A percentile compares a stretch with the other conserved stretches of the same genome.
Evolutionary conservation across 2,329 filamentous ascomycete species (phyloP).

Genomic region (Alternaria metachromatica): DNA sequence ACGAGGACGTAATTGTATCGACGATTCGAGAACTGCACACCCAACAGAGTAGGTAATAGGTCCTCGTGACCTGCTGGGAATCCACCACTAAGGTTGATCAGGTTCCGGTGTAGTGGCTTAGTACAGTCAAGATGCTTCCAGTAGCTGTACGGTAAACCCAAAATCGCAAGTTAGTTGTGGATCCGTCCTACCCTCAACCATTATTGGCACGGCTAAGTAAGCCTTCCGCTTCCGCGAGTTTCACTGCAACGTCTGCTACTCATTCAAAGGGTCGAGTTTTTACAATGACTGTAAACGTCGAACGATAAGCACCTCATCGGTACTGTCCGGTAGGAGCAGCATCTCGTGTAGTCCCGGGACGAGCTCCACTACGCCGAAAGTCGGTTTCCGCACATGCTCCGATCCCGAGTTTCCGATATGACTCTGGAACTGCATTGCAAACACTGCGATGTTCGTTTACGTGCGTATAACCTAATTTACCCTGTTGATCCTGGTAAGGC

Average conservation of each 20-base stretch:
- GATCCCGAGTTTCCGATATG: constrained; percentile 9
- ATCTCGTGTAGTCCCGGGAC: constrained; percentile 19
- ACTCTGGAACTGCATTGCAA: constrained; percentile 14
- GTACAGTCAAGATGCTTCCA: constrained; percentile 26
- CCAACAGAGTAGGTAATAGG: constrained; percentile 22
- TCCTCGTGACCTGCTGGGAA: constrained; percentile 23
- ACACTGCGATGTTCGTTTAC: constrained; percentile 4
- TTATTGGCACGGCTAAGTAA: constrained; percentile 13
- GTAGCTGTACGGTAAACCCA: constrained; percentile 27
- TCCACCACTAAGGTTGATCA: constrained; percentile 24
- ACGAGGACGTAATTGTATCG: constrained; percentile 28
- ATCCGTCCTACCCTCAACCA: constrained; percentile 17
- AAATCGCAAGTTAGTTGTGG: constrained; percentile 27
- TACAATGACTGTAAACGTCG: constrained; percentile 20
- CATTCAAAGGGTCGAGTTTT: constrained; percentile 9
- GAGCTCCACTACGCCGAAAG: constrained; percentile 13
- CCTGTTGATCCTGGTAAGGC: not conserved
- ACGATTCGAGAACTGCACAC: constrained; percentile 29
- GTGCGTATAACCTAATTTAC: not conserved
- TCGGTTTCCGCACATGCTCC: constrained; percentile 27
- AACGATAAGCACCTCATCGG: constrained; percentile 37
- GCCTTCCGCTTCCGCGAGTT: constrained; percentile 24
- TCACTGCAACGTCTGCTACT: constrained; percentile 11
- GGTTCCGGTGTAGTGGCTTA: constrained; percentile 21
- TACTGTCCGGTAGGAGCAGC: constrained; percentile 22